These are phyloP conservation scores for Takashimella tepidaria DNA, from an alignment of 1,284 basidiomycete genomes.

Conservation along the genomic window DNA sequence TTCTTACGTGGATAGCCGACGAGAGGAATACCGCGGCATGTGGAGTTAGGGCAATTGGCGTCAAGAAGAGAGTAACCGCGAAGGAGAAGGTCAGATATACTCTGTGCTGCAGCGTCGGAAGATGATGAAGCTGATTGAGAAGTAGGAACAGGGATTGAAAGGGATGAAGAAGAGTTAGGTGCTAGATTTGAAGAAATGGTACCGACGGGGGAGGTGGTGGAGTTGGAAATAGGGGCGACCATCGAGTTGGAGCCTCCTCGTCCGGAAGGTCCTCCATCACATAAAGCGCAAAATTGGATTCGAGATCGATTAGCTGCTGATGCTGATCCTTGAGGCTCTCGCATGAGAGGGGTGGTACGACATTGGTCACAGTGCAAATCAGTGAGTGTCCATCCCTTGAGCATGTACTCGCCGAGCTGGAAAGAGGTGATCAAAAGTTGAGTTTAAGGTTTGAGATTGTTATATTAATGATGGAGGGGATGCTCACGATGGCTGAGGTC, in stretches of 20 bases:
- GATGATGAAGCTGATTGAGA: conserved; percentile 3
- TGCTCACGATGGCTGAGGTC: conserved; percentile 40
- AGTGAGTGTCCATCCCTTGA: conserved; percentile 48
- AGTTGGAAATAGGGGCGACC: neutral
- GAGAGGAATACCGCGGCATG: conserved; percentile 42
- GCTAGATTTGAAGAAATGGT: neutral
- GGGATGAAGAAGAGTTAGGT: neutral
- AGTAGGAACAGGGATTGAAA: neutral
- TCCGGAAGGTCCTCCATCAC: conserved; percentile 44
- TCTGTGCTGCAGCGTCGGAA: conserved; percentile 29
- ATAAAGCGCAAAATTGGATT: conserved; percentile 46
- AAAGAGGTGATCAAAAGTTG: neutral
- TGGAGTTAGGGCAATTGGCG: conserved; percentile 33
- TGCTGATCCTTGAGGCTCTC: conserved; percentile 36
- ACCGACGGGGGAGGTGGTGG: neutral
- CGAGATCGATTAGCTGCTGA: conserved; percentile 24
- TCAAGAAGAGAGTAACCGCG: conserved; percentile 43
- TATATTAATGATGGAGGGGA: neutral
- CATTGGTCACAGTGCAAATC: conserved; percentile 43
- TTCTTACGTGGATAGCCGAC: conserved; percentile 40
- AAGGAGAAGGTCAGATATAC: conserved; percentile 39
- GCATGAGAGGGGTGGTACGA: conserved; percentile 43
- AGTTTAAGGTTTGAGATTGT: neutral
- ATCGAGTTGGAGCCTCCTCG: neutral
- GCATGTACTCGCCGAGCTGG: conserved; percentile 49